These are phyloP conservation scores for Chondrostereum purpureum DNA, from an alignment of 1,284 basidiomycete species.

Conservation along the genomic window DNA sequence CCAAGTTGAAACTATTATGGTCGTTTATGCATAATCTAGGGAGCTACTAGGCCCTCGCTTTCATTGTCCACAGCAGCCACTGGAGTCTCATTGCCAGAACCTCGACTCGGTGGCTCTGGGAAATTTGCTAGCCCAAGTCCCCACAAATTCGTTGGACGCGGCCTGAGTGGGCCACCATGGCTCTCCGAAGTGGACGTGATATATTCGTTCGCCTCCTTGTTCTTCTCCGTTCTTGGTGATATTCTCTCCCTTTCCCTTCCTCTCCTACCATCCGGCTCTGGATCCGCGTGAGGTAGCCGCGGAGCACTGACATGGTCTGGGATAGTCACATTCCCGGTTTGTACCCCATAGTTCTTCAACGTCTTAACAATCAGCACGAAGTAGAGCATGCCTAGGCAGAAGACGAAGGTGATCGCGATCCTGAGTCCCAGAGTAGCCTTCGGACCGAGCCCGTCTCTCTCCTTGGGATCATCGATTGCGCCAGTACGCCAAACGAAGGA, in stretches of 20 bases:
- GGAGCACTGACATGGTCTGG: constrained; percentile 8
- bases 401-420: constrained; percentile 47
- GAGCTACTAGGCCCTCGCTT: too few species aligned
- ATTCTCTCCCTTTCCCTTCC: constrained; percentile 22
- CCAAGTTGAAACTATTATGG: too few species aligned
- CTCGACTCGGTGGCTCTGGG: background rate
- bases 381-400: constrained; percentile 56
- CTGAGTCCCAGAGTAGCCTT: constrained; percentile 43
- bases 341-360: constrained; percentile 49
- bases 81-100: background rate
- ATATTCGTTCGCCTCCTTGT: constrained; percentile 14
- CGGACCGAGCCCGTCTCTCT: constrained; percentile 24
- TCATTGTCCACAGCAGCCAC: background rate
- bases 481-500: constrained; percentile 71
- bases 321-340: constrained; percentile 14
- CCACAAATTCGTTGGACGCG: background rate
- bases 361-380: constrained; percentile 57
- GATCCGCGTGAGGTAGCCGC: background rate
- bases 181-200: background rate
- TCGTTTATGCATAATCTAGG: too few species aligned
- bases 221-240: constrained; percentile 11
- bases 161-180: background rate
- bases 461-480: constrained; percentile 36
- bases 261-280: constrained; percentile 17
- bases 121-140: background rate